Percentiles rank a stretch among this genome's conserved stretches.
Evolutionary conservation across 768 basidiomycete genomes (phyloP).

Genomic region (Amanita polypyramis): DNA sequence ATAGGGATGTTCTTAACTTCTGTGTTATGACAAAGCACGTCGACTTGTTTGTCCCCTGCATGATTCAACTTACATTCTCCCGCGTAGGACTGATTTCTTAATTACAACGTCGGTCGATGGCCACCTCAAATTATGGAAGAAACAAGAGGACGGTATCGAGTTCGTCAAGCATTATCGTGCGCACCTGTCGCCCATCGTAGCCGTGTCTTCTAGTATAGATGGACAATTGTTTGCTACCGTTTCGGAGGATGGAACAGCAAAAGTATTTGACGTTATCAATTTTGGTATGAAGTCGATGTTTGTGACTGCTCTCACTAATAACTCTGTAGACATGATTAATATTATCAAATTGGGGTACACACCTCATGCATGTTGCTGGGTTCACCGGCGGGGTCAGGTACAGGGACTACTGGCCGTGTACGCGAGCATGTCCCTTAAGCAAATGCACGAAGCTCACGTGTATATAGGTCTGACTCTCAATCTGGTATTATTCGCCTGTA

Average conservation of each 20-base stretch:
- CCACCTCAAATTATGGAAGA: slow-evolving; percentile 98
- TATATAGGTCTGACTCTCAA: slow-evolving; percentile 62
- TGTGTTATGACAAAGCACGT: slow-evolving; percentile 79
- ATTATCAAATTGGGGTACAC: slow-evolving; percentile 84
- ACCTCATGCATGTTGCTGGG: slow-evolving; percentile 91
- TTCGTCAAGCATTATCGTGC: slow-evolving; percentile 98
- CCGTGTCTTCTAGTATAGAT: slow-evolving; percentile 81
- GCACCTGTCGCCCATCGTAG: slow-evolving; percentile 68
- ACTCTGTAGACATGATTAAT: slow-evolving; percentile 87
- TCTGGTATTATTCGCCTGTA: slow-evolving; percentile 78
- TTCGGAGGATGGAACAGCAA: slow-evolving; percentile 83
- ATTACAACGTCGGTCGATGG: slow-evolving; percentile 94
- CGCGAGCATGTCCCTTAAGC: slow-evolving; percentile 14
- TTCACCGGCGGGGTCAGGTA: slow-evolving; percentile 81
- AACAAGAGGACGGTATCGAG: slow-evolving; percentile 90
- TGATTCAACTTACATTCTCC: not conserved
- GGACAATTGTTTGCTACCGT: slow-evolving; percentile 89
- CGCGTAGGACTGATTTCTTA: slow-evolving; percentile 81
- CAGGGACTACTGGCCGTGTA: slow-evolving; percentile 85
- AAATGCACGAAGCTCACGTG: not conserved
- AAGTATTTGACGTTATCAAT: slow-evolving; percentile 96
- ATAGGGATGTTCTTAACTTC: slow-evolving; percentile 85
- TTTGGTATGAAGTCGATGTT: slow-evolving; percentile 56
- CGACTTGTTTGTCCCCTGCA: not conserved
- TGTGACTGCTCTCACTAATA: not conserved